Evolutionary conservation across 2,329 filamentous ascomycete genomes (phyloP).

Genomic region (Penicillium polonicum): DNA sequence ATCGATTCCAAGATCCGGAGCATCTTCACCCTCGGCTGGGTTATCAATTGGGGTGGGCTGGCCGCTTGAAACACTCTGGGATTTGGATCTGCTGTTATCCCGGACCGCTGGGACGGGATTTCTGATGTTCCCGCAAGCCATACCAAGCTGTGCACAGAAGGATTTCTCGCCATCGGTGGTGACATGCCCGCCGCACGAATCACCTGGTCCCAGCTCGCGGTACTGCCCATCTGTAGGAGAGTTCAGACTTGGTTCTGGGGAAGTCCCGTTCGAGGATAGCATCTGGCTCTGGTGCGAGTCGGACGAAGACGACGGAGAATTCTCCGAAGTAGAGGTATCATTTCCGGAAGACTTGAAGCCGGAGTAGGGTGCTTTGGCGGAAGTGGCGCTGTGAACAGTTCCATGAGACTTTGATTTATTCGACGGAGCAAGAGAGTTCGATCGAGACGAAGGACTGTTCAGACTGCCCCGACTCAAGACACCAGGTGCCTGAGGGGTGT

Average conservation of each 20-base stretch:
- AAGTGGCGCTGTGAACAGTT: slow-evolving; percentile 13
- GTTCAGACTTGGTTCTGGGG: slow-evolving; percentile 47
- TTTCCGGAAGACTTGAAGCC: slow-evolving; percentile 21
- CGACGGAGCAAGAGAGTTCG: slow-evolving; percentile 14
- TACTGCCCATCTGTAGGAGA: slow-evolving; percentile 42
- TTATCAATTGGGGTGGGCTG: slow-evolving; percentile 15
- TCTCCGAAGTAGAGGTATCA: slow-evolving; percentile 41
- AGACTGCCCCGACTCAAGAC: slow-evolving; percentile 31
- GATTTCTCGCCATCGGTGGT: slow-evolving; percentile 45
- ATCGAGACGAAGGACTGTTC: slow-evolving; percentile 10
- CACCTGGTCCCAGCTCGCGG: slow-evolving; percentile 32
- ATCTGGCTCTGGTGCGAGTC: slow-evolving; percentile 47
- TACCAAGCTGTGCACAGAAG: slow-evolving; percentile 46
- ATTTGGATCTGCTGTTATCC: slow-evolving; percentile 24
- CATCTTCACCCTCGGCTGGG: slow-evolving; percentile 10
- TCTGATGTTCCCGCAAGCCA: slow-evolving; percentile 47
- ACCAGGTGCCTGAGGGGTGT: slow-evolving; percentile 28
- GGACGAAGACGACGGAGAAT: slow-evolving; percentile 50
- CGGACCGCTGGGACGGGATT: slow-evolving; percentile 45
- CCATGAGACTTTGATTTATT: slow-evolving; percentile 12
- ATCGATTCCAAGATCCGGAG: slow-evolving; percentile 46
- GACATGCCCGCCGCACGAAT: slow-evolving; percentile 29
- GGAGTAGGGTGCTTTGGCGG: slow-evolving; percentile 21
- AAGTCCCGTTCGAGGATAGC: slow-evolving; percentile 51
- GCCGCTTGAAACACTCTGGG: slow-evolving; percentile 32